These are phyloP conservation scores for Sisymbrium irio DNA, from an alignment of 345 rosid species.

Conservation along the genomic window DNA sequence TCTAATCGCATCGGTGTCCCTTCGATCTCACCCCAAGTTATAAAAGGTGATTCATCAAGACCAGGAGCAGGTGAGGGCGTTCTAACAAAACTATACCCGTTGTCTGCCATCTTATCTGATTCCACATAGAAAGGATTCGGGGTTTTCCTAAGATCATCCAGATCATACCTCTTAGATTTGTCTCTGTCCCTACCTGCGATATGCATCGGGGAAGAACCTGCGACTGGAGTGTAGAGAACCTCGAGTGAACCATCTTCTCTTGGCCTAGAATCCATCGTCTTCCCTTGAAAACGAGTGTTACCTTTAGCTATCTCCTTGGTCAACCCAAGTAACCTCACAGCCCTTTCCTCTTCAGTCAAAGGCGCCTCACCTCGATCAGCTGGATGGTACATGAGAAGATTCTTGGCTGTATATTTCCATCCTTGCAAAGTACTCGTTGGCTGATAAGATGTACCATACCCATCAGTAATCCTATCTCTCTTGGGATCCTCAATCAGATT, in stretches of 20 bases:
- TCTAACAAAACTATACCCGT: slow-evolving; percentile 84
- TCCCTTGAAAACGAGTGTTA: slow-evolving; percentile 89
- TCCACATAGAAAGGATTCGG: slow-evolving; percentile 77
- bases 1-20: slow-evolving; percentile 94
- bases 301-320: slow-evolving; percentile 69
- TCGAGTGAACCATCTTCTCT: slow-evolving; percentile 74
- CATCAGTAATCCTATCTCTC: slow-evolving; percentile 85
- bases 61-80: slow-evolving; percentile 98
- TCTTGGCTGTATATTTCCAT: slow-evolving; percentile 86
- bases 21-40: slow-evolving; percentile 99
- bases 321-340: slow-evolving; percentile 57
- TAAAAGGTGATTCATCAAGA: slow-evolving; percentile 82
- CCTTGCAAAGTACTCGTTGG: slow-evolving; percentile 83
- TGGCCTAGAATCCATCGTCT: slow-evolving; percentile 76
- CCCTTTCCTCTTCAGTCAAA: slow-evolving; percentile 72
- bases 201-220: slow-evolving; percentile 70
- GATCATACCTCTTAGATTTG: slow-evolving; percentile 74
- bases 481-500: slow-evolving; percentile 52
- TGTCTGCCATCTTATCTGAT: slow-evolving; percentile 68
- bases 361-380: slow-evolving; percentile 87
- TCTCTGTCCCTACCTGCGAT: slow-evolving; percentile 64
- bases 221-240: slow-evolving; percentile 80
- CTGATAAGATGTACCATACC: slow-evolving; percentile 93
- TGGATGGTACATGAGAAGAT: slow-evolving; percentile 94
- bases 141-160: slow-evolving; percentile 86